Evolutionary conservation across 2,329 filamentous ascomycete species (phyloP).

Genomic region (Hypoxylon sp.): DNA sequence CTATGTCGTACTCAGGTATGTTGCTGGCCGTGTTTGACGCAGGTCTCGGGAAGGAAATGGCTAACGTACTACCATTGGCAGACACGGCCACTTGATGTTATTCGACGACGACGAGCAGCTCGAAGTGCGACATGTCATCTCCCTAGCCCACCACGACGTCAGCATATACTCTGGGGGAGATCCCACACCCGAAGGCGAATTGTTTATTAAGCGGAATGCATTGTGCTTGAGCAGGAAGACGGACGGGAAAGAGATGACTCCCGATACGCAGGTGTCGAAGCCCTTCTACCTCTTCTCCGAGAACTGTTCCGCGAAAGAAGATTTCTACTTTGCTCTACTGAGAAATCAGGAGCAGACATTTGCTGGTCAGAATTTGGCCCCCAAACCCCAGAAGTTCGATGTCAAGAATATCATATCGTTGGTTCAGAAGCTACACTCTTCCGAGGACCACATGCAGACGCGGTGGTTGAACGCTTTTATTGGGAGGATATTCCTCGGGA

Average conservation of each 20-base stretch:
- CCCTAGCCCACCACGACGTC: constrained; percentile 87
- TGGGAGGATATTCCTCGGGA: constrained; percentile 86
- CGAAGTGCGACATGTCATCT: constrained; percentile 96
- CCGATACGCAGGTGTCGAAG: constrained; percentile 74
- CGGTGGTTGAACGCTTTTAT: constrained; percentile 95
- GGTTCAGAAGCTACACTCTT: constrained; percentile 91
- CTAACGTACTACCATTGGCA: constrained; percentile 55
- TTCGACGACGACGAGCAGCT: constrained; percentile 96
- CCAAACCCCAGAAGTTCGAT: constrained; percentile 82
- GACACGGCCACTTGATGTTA: constrained; percentile 95
- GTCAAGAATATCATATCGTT: constrained; percentile 89
- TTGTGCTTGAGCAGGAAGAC: constrained; percentile 81
- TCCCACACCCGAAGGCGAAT: constrained; percentile 86
- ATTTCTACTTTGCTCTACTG: constrained; percentile 95
- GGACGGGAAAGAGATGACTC: constrained; percentile 67
- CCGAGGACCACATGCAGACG: constrained; percentile 90
- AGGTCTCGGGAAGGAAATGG: constrained; percentile 7
- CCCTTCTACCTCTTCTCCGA: constrained; percentile 97
- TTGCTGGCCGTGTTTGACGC: constrained; percentile 33
- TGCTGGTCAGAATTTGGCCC: constrained; percentile 69
- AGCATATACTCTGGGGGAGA: constrained; percentile 87
- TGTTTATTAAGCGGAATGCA: constrained; percentile 96
- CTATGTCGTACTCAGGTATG: constrained; percentile 88
- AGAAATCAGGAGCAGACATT: constrained; percentile 83
- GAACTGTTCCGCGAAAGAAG: constrained; percentile 96